Evolutionary conservation across 2,329 filamentous ascomycete genomes (phyloP).

Genomic region (Aspergillus costaricaensis): DNA sequence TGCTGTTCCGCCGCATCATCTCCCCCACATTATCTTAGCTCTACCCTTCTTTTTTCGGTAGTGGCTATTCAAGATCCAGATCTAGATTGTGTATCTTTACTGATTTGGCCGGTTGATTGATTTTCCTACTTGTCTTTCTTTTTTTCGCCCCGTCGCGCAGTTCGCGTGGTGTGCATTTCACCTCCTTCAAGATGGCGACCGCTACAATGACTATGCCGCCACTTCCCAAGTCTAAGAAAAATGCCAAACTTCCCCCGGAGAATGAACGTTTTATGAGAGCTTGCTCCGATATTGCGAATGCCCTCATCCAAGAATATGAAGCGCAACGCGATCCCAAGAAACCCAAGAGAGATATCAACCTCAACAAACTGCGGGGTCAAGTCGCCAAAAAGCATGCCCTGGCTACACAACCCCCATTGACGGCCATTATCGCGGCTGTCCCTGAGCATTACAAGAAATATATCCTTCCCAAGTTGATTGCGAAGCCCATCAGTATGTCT

Average conservation of each 20-base stretch:
- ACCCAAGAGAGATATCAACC: constrained; percentile 82
- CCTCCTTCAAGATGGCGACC: constrained; percentile 58
- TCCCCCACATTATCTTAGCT: background rate
- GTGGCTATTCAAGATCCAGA: too few relatives aligned
- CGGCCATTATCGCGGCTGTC: constrained; percentile 95
- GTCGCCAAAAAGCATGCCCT: constrained; percentile 91
- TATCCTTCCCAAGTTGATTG: constrained; percentile 91
- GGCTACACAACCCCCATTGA: constrained; percentile 83
- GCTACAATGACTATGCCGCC: constrained; percentile 61
- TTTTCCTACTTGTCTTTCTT: background rate
- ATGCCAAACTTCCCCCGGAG: constrained; percentile 78
- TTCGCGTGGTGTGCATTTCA: constrained; percentile 13
- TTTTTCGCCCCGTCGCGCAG: constrained; percentile 12
- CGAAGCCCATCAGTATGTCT: constrained; percentile 83
- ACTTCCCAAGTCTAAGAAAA: constrained; percentile 63
- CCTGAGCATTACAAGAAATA: constrained; percentile 99
- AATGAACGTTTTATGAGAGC: constrained; percentile 92
- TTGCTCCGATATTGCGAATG: constrained; percentile 92
- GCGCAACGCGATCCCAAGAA: constrained; percentile 71
- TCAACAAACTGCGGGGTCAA: constrained; percentile 83
- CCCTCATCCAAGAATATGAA: constrained; percentile 92
- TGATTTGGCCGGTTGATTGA: background rate
- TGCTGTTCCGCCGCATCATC: constrained; percentile 23
- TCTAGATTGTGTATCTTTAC: too few relatives aligned
- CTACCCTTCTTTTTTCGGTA: too few relatives aligned